These are phyloP conservation scores for Barnettozyma pratensis DNA, from an alignment of 805 yeast species.

Conservation along the genomic window DNA sequence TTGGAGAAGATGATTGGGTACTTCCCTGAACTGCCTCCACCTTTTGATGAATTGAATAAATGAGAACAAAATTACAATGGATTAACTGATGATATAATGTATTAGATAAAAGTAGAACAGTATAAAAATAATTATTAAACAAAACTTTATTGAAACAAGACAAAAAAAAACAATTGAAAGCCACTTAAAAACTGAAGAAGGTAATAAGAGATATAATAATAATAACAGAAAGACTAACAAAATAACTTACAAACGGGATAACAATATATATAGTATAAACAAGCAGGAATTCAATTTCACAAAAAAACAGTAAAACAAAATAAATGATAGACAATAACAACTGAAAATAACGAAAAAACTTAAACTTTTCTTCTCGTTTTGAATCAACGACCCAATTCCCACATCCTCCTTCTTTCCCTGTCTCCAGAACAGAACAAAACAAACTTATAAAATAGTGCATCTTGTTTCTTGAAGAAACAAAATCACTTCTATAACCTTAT, in stretches of 20 bases:
- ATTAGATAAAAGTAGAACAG: neutral
- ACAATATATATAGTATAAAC: too few species aligned
- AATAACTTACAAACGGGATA: neutral
- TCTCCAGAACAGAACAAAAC: neutral
- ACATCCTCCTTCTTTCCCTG: neutral
- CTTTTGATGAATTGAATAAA: slow-evolving; percentile 7
- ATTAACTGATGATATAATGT: neutral
- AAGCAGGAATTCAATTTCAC: neutral
- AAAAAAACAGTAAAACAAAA: neutral
- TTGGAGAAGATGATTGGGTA: slow-evolving; percentile 34
- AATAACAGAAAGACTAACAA: neutral
- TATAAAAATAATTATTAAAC: neutral
- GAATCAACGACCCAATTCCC: neutral
- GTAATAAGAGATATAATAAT: neutral
- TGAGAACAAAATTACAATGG: too few species aligned
- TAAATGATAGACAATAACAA: neutral
- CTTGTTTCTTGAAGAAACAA: too few species aligned
- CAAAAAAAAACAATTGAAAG: neutral
- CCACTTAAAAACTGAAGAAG: neutral
- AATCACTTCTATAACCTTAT: too few species aligned
- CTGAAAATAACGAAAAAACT: neutral
- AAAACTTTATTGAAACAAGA: neutral
- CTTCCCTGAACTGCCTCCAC: slow-evolving; percentile 50
- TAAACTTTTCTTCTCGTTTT: neutral
- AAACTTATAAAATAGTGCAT: too few species aligned